Evolutionary conservation across 2,329 filamentous ascomycete genomes (phyloP).

Genomic region (Westerdykella ornata): DNA sequence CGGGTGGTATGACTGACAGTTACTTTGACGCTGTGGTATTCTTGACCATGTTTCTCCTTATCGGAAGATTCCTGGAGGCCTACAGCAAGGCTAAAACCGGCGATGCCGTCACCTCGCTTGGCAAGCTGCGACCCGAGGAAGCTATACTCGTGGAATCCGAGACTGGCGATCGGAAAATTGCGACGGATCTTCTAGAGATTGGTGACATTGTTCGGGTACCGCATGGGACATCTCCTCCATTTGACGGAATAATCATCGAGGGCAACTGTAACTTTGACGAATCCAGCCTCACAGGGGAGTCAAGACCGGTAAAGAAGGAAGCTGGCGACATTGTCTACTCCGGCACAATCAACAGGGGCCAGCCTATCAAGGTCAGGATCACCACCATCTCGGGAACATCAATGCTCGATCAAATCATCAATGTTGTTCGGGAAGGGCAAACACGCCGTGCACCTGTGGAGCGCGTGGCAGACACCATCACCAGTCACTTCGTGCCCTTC

Average conservation of each 20-base stretch:
- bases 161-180: conserved; percentile 42
- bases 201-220: conserved; percentile 59
- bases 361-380: conserved; percentile 56
- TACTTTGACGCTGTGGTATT: conserved; percentile 96
- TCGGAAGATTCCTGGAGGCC: conserved; percentile 68
- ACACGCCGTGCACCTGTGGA: conserved; percentile 69
- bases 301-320: conserved; percentile 58
- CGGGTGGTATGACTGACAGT: conserved; percentile 33
- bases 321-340: conserved; percentile 61
- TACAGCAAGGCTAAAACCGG: conserved; percentile 90
- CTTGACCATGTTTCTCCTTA: conserved; percentile 77
- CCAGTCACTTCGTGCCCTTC: conserved; percentile 69
- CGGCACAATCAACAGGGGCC: conserved; percentile 66
- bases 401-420: conserved; percentile 74
- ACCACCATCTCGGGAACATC: conserved; percentile 61
- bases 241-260: conserved; percentile 60
- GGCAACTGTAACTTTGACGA: conserved; percentile 71
- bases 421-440: conserved; percentile 70
- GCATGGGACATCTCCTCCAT: conserved; percentile 76
- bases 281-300: conserved; percentile 79
- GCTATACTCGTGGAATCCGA: conserved; percentile 59
- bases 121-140: conserved; percentile 68
- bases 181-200: conserved; percentile 58
- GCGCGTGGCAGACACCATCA: conserved; percentile 64
- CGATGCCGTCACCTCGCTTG: conserved; percentile 73